A percentile compares a stretch with the other conserved stretches of the same genome.
Evolutionary conservation across 768 basidiomycete genomes (phyloP).

Genomic region (Podaxis sp.): DNA sequence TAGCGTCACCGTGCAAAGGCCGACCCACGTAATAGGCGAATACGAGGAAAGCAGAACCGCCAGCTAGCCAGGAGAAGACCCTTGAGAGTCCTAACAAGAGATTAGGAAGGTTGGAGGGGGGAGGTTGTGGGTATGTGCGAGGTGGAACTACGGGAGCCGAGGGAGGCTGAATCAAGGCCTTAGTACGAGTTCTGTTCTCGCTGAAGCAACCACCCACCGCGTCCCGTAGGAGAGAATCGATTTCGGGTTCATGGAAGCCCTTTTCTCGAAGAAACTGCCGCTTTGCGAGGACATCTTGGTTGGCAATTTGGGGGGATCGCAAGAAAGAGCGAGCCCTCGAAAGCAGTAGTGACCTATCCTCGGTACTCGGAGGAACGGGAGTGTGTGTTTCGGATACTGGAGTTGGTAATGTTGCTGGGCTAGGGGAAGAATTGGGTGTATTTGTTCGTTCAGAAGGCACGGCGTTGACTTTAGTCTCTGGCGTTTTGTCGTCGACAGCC

Average conservation of each 20-base stretch:
- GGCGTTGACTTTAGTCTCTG: neutral
- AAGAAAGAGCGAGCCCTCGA: constrained; percentile 64
- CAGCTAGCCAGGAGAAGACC: constrained; percentile 65
- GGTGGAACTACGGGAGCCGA: constrained; percentile 61
- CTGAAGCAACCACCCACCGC: constrained; percentile 38
- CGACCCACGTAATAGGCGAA: constrained; percentile 66
- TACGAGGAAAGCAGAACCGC: constrained; percentile 57
- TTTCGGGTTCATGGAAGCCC: constrained; percentile 61
- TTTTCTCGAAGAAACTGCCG: constrained; percentile 69
- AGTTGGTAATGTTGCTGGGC: neutral
- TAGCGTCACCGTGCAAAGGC: neutral
- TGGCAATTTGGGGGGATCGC: constrained; percentile 59
- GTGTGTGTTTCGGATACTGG: neutral
- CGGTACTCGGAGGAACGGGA: neutral
- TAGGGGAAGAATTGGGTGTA: neutral
- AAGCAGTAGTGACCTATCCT: constrained; percentile 44
- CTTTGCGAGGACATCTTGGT: constrained; percentile 57
- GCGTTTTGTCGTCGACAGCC: neutral
- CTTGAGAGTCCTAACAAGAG: constrained; percentile 63
- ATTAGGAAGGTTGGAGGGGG: constrained; percentile 68
- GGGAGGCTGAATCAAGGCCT: constrained; percentile 25
- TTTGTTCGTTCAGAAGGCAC: neutral
- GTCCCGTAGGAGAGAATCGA: constrained; percentile 57
- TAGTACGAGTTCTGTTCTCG: neutral
- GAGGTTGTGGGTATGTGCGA: constrained; percentile 68